Conservation (phyloP, 805 yeast species). For the Blastobotrys chiropterorum region DNA sequence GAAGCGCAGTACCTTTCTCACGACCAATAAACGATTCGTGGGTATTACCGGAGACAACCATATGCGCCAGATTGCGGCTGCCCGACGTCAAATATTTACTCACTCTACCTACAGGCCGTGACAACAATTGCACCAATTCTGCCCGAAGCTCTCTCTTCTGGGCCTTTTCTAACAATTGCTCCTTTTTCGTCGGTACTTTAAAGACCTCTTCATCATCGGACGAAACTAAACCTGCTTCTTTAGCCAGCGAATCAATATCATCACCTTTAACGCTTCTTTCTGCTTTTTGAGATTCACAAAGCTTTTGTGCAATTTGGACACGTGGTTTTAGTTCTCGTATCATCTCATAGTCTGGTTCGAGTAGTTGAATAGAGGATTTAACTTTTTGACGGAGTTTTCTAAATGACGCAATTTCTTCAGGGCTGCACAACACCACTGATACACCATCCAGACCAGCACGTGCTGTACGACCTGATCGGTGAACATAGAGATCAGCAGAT, state of each 20-base stretch:
- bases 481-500: slow-evolving; percentile 89
- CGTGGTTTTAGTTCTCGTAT: slow-evolving; percentile 66
- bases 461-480: slow-evolving; percentile 97
- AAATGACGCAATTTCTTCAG: slow-evolving; percentile 85
- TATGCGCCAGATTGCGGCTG: slow-evolving; percentile 66
- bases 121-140: slow-evolving; percentile 49
- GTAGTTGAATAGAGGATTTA: slow-evolving; percentile 46
- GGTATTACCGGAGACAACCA: slow-evolving; percentile 60
- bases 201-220: slow-evolving; percentile 34
- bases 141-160: slow-evolving; percentile 42
- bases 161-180: slow-evolving; percentile 34
- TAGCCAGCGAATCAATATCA: slow-evolving; percentile 89
- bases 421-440: slow-evolving; percentile 87
- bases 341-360: slow-evolving; percentile 73
- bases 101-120: slow-evolving; percentile 50
- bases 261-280: slow-evolving; percentile 48
- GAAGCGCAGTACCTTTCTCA: slow-evolving; percentile 59
- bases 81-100: slow-evolving; percentile 68
- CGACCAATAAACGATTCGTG: slow-evolving; percentile 68
- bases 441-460: slow-evolving; percentile 93
- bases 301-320: slow-evolving; percentile 57
- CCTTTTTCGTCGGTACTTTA: slow-evolving; percentile 43
- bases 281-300: slow-evolving; percentile 67
- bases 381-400: slow-evolving; percentile 46
- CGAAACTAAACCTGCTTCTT: slow-evolving; percentile 80